A percentile compares a stretch with the other conserved stretches of the same genome.
Conservation (phyloP, 140 eudicot genomes). For the Senecio squalidus region DNA sequence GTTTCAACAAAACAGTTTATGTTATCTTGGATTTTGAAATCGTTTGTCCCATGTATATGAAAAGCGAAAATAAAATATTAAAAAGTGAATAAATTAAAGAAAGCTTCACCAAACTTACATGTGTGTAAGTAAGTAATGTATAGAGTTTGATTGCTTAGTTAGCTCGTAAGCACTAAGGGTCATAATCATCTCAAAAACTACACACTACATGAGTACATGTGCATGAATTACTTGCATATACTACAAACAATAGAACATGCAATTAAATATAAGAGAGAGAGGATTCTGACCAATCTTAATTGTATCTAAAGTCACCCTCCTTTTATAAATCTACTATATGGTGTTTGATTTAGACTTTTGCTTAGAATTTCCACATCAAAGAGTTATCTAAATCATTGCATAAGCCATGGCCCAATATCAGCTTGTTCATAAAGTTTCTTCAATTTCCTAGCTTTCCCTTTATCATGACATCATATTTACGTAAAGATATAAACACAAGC, state of each 20-base stretch:
- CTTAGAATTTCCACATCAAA: constrained; percentile 57
- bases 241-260: constrained; percentile 54
- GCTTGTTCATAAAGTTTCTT: constrained; percentile 62
- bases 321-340: constrained; percentile 13
- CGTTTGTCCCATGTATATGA: background rate
- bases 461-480: constrained; percentile 36
- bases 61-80: constrained; percentile 7
- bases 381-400: constrained; percentile 62
- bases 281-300: constrained; percentile 39
- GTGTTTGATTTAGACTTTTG: constrained; percentile 56
- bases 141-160: constrained; percentile 61
- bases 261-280: constrained; percentile 30
- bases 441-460: constrained; percentile 7
- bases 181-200: constrained; percentile 62
- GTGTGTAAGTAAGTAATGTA: constrained; percentile 21
- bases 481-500: constrained; percentile 4
- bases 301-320: constrained; percentile 58
- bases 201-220: constrained; percentile 39
- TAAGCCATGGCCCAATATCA: constrained; percentile 66
- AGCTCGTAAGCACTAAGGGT: constrained; percentile 66
- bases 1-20: background rate
- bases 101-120: constrained; percentile 29
- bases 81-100: constrained; percentile 8
- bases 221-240: constrained; percentile 35
- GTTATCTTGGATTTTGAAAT: background rate